Evolutionary conservation across 345 rosid species (phyloP).

Genomic region (Citrus reticulata): DNA sequence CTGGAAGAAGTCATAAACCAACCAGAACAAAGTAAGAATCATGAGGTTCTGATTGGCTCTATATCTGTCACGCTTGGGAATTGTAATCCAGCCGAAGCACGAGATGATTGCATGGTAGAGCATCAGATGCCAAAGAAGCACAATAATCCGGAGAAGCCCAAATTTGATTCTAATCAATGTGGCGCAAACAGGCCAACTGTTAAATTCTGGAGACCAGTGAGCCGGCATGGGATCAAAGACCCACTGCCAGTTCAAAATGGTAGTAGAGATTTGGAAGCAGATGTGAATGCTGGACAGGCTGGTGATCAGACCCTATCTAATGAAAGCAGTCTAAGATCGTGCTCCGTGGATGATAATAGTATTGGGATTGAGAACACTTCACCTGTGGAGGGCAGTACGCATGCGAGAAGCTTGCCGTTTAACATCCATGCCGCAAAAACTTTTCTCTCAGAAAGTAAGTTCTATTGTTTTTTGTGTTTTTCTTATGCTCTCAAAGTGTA

Average conservation of each 20-base stretch:
- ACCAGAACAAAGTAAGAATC: slow-evolving; percentile 40
- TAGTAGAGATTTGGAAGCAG: slow-evolving; percentile 22
- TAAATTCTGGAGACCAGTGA: slow-evolving; percentile 50
- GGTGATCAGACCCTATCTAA: slow-evolving; percentile 12
- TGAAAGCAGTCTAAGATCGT: slow-evolving; percentile 19
- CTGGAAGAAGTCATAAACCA: slow-evolving; percentile 41
- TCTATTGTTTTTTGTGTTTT: neutral
- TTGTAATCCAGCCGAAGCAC: slow-evolving; percentile 30
- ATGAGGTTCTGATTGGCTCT: slow-evolving; percentile 78
- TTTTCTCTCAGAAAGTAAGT: slow-evolving; percentile 81
- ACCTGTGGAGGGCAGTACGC: slow-evolving; percentile 5
- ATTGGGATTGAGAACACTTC: slow-evolving; percentile 13
- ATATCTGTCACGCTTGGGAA: slow-evolving; percentile 63
- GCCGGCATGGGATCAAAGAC: slow-evolving; percentile 29
- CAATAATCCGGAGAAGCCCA: slow-evolving; percentile 33
- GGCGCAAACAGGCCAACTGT: slow-evolving; percentile 25
- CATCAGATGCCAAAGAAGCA: slow-evolving; percentile 42
- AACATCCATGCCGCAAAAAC: slow-evolving; percentile 58
- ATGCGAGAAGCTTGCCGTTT: slow-evolving; percentile 37
- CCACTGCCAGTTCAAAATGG: slow-evolving; percentile 16
- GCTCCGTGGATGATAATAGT: slow-evolving; percentile 2
- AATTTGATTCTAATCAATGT: slow-evolving; percentile 22
- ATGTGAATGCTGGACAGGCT: slow-evolving; percentile 9
- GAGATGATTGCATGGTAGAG: slow-evolving; percentile 29
- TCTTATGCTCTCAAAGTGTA: neutral